Evolutionary conservation across 495 filamentous ascomycete species (phyloP), one percentile per base, ranked within the genome.

Genomic region (Tetracladium setigerum): DNA sequence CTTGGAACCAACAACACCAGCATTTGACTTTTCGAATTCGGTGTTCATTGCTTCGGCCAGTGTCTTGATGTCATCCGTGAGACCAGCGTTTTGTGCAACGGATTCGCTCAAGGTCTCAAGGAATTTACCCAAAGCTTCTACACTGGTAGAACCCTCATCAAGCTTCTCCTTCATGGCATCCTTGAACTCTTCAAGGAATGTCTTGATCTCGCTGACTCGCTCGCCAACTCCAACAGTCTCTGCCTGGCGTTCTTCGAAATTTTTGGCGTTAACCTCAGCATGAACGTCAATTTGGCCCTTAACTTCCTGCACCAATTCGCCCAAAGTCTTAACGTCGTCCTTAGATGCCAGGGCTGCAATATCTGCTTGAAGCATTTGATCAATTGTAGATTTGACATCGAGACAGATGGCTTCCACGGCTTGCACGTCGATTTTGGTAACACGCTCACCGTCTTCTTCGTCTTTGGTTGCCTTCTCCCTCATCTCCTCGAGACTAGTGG

Each of bases 21-120:
- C 76, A 41, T 83, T 81, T 9, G 82, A 76, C 17, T 85, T 80
- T 52, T 94, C 86, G 50, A 95, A 94, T 51, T 92, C 90, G 0
- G 73, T 62, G 57, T 82, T 89, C 54, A 95, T 77, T 1, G 78
- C 73, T 47, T 95, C 86, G 46, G 85, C 80, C 34, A 95, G 71
- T 50, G 89, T 83, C 58, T 88, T 89, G 30, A 95, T 67, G 52
- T 84, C 86, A 16, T 69, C 70, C 5, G 71, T 63, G 38, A 78
- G 53, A 27, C 59, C 70, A 60, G 70, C 65, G 60, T 76, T 74
- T 50, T 71, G 69, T 18, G 62, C 72, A 10, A 87, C 70, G 10
- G 76, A 81, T 16, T 80, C 72, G 32, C 73, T 71, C 5, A 89
- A 57, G 8, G 72, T 69, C 43, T 84, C 78, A 3, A 89, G 68